Evolutionary conservation across 139 green algal species (phyloP).

Genomic region (Volvox africanus): DNA sequence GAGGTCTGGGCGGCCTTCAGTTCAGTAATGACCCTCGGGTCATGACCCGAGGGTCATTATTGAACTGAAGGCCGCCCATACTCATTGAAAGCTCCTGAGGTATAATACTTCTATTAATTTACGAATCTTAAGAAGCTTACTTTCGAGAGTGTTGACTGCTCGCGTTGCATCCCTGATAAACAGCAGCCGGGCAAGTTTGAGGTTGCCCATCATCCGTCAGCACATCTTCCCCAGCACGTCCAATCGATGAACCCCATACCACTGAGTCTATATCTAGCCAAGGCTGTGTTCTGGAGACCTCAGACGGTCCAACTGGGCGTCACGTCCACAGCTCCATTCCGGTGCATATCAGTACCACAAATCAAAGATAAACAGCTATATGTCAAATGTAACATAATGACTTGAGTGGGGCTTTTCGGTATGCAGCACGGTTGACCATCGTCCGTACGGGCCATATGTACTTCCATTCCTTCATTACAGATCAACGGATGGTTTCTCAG

Average conservation of each 20-base stretch:
- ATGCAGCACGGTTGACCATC: too few relatives aligned
- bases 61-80: neutral
- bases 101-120: neutral
- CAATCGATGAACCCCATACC: neutral
- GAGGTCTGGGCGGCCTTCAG: too few relatives aligned
- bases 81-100: neutral
- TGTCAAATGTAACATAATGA: too few relatives aligned
- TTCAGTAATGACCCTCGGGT: too few relatives aligned
- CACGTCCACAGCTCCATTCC: neutral
- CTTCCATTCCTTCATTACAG: too few relatives aligned
- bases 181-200: neutral
- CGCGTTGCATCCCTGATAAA: neutral
- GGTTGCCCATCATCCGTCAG: neutral
- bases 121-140: neutral
- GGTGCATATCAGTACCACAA: neutral
- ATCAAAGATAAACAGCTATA: too few relatives aligned
- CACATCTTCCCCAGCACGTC: neutral
- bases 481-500: too few relatives aligned
- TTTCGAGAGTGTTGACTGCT: slow-evolving; percentile 22
- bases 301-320: neutral
- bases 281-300: neutral
- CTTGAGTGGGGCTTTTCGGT: too few relatives aligned
- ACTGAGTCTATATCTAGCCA: neutral
- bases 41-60: neutral
- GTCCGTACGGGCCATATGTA: too few relatives aligned